These are phyloP conservation scores for Metrosideros polymorpha DNA, from an alignment of 441 rosid genomes.

Conservation along the genomic window DNA sequence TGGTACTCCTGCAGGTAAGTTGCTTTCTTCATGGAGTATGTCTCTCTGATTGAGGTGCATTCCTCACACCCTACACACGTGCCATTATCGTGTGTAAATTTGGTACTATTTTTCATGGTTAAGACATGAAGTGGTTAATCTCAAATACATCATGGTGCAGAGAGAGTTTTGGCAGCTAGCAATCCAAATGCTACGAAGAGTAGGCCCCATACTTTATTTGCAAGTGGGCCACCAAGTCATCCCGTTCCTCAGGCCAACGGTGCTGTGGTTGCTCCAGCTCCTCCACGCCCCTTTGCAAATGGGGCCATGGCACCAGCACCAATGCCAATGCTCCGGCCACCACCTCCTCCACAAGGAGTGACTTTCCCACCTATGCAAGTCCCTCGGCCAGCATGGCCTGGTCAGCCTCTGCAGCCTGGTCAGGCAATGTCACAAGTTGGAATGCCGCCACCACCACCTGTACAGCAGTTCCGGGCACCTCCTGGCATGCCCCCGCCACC, in stretches of 20 bases:
- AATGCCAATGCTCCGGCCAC: slow-evolving; percentile 45
- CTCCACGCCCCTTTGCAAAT: neutral
- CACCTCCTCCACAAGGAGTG: slow-evolving; percentile 47
- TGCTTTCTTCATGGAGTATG: neutral
- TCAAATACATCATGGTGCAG: slow-evolving; percentile 22
- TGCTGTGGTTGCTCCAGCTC: slow-evolving; percentile 8
- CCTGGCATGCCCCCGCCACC: neutral
- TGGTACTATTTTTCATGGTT: neutral
- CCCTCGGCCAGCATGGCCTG: neutral
- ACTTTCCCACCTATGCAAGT: slow-evolving; percentile 11
- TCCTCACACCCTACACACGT: neutral
- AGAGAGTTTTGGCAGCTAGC: slow-evolving; percentile 93
- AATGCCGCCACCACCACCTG: neutral
- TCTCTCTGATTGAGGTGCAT: neutral
- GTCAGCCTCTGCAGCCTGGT: neutral
- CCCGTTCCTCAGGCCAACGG: slow-evolving; percentile 58
- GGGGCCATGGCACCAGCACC: neutral
- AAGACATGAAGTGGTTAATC: neutral
- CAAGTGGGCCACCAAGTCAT: slow-evolving; percentile 78
- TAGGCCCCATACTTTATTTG: slow-evolving; percentile 92
- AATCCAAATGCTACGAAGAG: slow-evolving; percentile 75
- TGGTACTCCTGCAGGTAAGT: slow-evolving; percentile 93
- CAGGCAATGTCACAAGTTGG: neutral
- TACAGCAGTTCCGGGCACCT: neutral
- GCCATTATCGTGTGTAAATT: neutral